A percentile compares a stretch with the other conserved stretches of the same genome.
Conservation (phyloP, 208 protist species). For the Crithidia acanthocephali region DNA sequence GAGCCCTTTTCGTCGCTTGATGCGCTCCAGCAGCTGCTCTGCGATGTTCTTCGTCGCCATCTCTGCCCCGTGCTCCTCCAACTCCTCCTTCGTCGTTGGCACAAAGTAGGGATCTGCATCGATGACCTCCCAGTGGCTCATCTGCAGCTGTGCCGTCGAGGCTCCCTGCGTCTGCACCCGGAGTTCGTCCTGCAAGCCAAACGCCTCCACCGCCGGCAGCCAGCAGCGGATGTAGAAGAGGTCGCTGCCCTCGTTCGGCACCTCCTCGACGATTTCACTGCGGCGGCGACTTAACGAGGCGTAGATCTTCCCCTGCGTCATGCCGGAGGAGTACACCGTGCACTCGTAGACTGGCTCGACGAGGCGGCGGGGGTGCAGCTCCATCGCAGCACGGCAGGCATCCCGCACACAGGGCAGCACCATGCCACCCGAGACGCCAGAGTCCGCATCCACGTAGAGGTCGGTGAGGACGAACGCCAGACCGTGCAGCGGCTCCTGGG, state of each 20-base stretch:
- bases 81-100: conserved; percentile 97
- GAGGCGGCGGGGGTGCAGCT: conserved; percentile 90
- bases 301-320: conserved; percentile 91
- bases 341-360: conserved; percentile 98
- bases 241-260: conserved; percentile 96
- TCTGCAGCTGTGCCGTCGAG: conserved; percentile 96
- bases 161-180: conserved; percentile 95
- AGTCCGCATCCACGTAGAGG: conserved; percentile 45
- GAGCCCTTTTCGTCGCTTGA: conserved; percentile 89
- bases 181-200: conserved; percentile 97
- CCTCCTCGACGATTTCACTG: conserved; percentile 95
- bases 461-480: conserved; percentile 89
- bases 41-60: conserved; percentile 89
- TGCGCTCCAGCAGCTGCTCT: conserved; percentile 78
- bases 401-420: conserved; percentile 94
- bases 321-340: conserved; percentile 94
- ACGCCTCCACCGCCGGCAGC: conserved; percentile 97
- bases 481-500: conserved; percentile 97
- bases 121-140: conserved; percentile 94
- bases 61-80: conserved; percentile 95
- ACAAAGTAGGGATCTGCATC: conserved; percentile 97
- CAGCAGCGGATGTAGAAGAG: conserved; percentile 95
- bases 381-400: conserved; percentile 94
- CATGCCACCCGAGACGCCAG: conserved; percentile 87
- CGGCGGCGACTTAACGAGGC: conserved; percentile 86